A percentile compares a stretch with the other conserved stretches of the same genome.
These are phyloP conservation scores for Lindgomyces ingoldianus DNA, from an alignment of 495 filamentous ascomycete species.

Conservation along the genomic window DNA sequence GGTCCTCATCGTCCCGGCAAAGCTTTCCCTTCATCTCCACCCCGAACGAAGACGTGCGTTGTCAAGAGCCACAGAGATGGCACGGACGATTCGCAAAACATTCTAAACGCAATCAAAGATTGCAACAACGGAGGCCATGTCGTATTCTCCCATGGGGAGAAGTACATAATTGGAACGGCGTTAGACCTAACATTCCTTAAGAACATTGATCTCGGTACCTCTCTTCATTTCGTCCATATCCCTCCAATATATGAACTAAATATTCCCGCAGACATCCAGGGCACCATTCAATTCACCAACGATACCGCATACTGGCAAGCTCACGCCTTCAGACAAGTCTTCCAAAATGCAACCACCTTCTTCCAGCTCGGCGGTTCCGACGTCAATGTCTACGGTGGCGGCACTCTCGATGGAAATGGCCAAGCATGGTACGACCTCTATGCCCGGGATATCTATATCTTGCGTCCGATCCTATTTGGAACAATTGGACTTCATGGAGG, in stretches of 20 bases:
- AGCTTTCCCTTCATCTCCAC: slow-evolving; percentile 34
- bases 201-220: slow-evolving; percentile 57
- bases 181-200: slow-evolving; percentile 65
- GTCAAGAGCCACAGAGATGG: slow-evolving; percentile 47
- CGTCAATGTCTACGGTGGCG: slow-evolving; percentile 67
- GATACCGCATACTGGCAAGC: slow-evolving; percentile 69
- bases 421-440: slow-evolving; percentile 67
- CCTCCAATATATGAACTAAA: slow-evolving; percentile 8
- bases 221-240: slow-evolving; percentile 7
- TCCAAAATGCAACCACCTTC: slow-evolving; percentile 68
- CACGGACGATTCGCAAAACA: slow-evolving; percentile 59
- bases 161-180: slow-evolving; percentile 65
- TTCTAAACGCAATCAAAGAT: slow-evolving; percentile 58
- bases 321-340: slow-evolving; percentile 59
- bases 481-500: slow-evolving; percentile 65
- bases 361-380: slow-evolving; percentile 69
- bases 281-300: slow-evolving; percentile 60
- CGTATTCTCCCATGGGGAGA: slow-evolving; percentile 56
- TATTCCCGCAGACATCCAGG: slow-evolving; percentile 52
- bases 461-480: slow-evolving; percentile 62
- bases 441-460: slow-evolving; percentile 46
- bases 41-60: slow-evolving; percentile 32
- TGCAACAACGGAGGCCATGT: slow-evolving; percentile 71
- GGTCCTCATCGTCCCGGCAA: slow-evolving; percentile 13
- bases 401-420: slow-evolving; percentile 65